Percentiles rank a stretch among this genome's conserved stretches.
phyloP scores from a whole-genome alignment of 306 rosid genomes.

The cucumber (Cucumis sativus) region DNA sequence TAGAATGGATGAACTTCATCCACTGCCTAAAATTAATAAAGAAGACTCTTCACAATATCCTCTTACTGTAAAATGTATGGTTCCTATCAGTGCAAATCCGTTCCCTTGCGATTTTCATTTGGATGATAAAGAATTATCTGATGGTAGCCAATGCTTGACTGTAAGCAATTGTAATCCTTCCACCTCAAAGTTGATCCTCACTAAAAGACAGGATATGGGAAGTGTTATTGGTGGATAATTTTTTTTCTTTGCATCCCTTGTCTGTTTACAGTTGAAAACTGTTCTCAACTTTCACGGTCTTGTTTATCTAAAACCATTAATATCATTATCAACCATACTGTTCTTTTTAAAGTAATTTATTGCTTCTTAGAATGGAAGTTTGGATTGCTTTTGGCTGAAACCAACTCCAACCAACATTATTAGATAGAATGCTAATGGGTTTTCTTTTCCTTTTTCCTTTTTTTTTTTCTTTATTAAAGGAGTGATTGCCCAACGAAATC shows the following conservation, averaged over 20 bases:
- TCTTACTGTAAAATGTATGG: neutral
- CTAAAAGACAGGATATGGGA: neutral
- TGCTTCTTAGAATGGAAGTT: neutral
- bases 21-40: neutral
- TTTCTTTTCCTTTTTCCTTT: no score
- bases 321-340: neutral
- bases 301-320: neutral
- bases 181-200: neutral
- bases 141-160: neutral
- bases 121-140: neutral
- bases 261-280: neutral
- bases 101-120: neutral
- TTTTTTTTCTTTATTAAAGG: neutral
- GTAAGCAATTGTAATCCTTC: neutral
- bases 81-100: neutral
- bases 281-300: neutral
- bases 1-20: neutral
- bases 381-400: neutral
- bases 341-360: neutral
- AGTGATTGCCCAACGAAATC: neutral
- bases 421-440: neutral
- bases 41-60: neutral
- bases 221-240: neutral
- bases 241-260: neutral
- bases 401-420: neutral